Percentiles rank a stretch among this genome's conserved stretches.
These are phyloP conservation scores for Ceratocystis ficicola DNA, from an alignment of 2,329 filamentous ascomycete species.

Conservation along the genomic window DNA sequence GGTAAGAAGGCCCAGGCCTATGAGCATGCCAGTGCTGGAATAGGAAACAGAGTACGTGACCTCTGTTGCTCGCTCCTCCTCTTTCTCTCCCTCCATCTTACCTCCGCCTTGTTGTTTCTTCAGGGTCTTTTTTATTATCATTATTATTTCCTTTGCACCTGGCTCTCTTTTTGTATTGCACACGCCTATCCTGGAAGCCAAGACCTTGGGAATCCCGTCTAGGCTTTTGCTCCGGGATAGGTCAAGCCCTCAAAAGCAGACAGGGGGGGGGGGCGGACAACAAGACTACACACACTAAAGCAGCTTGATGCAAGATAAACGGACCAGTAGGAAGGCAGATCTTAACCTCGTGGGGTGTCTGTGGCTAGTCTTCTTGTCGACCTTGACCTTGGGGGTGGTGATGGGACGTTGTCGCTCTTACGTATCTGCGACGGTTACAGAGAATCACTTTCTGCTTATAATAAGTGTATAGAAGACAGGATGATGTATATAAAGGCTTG, in stretches of 20 bases:
- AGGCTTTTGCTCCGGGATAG: slow-evolving; percentile 7
- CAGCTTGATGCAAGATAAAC: background rate
- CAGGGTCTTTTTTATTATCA: background rate
- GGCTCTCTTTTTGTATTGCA: no score
- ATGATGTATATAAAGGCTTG: slow-evolving; percentile 17
- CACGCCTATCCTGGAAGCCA: background rate
- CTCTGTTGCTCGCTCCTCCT: background rate
- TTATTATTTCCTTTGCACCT: background rate
- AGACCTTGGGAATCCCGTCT: slow-evolving; percentile 8
- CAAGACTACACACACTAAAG: background rate
- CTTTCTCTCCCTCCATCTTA: background rate
- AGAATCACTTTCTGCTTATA: background rate
- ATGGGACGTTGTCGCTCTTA: background rate
- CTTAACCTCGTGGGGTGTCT: slow-evolving; percentile 4
- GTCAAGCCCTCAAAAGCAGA: slow-evolving; percentile 6
- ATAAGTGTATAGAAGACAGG: slow-evolving; percentile 5
- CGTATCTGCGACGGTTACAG: background rate
- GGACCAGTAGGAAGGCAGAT: background rate
- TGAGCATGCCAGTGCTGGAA: background rate
- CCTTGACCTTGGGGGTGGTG: background rate
- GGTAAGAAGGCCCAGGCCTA: background rate
- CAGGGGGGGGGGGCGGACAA: background rate
- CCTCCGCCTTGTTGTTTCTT: background rate
- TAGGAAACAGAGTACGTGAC: background rate
- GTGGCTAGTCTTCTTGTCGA: background rate